Percentiles rank a stretch among this genome's conserved stretches.
These are phyloP conservation scores for Botrytis sinoallii DNA, from an alignment of 2,329 filamentous ascomycete species.

Conservation along the genomic window DNA sequence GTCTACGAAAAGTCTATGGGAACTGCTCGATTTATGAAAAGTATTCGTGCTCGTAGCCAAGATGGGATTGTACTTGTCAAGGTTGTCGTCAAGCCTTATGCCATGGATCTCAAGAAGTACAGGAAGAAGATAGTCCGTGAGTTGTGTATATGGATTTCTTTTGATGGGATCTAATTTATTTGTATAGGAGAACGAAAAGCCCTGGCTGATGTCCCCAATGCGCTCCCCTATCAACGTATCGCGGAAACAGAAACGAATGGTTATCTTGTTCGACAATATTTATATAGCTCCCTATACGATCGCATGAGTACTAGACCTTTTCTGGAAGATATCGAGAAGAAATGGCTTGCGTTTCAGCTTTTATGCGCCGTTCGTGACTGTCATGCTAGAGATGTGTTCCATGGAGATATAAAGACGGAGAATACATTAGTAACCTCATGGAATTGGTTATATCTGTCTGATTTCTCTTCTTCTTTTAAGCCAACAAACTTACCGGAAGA, in stretches of 20 bases:
- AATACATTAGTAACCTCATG: constrained; percentile 96
- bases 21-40: constrained; percentile 93
- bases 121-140: constrained; percentile 71
- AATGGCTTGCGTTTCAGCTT: constrained; percentile 95
- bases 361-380: constrained; percentile 90
- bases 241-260: constrained; percentile 89
- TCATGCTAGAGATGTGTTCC: constrained; percentile 83
- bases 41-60: constrained; percentile 82
- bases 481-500: constrained; percentile 91
- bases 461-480: constrained; percentile 95
- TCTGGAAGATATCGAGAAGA: constrained; percentile 96
- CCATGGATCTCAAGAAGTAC: constrained; percentile 77
- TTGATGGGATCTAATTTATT: constrained; percentile 21
- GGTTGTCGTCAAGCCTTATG: constrained; percentile 88
- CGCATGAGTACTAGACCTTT: constrained; percentile 95
- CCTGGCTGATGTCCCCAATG: constrained; percentile 83
- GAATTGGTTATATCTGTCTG: constrained; percentile 98
- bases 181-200: constrained; percentile 71
- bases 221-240: constrained; percentile 82
- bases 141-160: constrained; percentile 34
- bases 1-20: constrained; percentile 91
- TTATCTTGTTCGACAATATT: constrained; percentile 89
- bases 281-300: constrained; percentile 96
- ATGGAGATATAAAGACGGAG: constrained; percentile 98
- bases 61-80: constrained; percentile 93